These are phyloP conservation scores for Mycena maculata DNA, from an alignment of 768 basidiomycete genomes.

Conservation along the genomic window DNA sequence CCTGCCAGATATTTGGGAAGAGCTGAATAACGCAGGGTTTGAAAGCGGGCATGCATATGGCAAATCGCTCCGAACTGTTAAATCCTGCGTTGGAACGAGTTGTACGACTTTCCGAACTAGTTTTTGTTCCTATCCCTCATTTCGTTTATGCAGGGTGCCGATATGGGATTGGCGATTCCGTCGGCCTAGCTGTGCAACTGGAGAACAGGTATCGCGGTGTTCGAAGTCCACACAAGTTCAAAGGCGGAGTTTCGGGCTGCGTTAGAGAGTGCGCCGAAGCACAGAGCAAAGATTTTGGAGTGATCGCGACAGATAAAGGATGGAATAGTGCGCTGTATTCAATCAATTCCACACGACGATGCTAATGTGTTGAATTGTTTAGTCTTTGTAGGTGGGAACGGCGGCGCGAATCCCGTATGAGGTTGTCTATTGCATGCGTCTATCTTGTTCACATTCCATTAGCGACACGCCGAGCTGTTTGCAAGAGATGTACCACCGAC, in stretches of 20 bases:
- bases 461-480: conserved; percentile 72
- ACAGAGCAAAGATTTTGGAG: conserved; percentile 78
- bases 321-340: conserved; percentile 63
- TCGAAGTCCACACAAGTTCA: conserved; percentile 77
- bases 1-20: conserved; percentile 56
- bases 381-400: conserved; percentile 79
- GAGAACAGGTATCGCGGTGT: conserved; percentile 81
- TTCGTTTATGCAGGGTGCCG: conserved; percentile 58
- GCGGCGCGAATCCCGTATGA: conserved; percentile 63
- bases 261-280: conserved; percentile 84
- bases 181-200: conserved; percentile 76
- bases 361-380: conserved; percentile 2
- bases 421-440: background rate
- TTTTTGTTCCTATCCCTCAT: background rate
- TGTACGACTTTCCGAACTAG: conserved; percentile 41
- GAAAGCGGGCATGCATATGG: conserved; percentile 85
- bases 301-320: conserved; percentile 84
- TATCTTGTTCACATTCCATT: conserved; percentile 34
- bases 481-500: conserved; percentile 75
- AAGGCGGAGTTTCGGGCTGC: conserved; percentile 82
- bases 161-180: conserved; percentile 80
- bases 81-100: conserved; percentile 79
- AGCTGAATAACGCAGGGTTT: conserved; percentile 72
- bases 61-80: conserved; percentile 76
- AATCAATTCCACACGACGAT: background rate